Percentiles rank a stretch among this genome's conserved stretches.
phyloP scores from a whole-genome alignment of 2,329 filamentous ascomycete genomes.

The Metarhizium robertsii region DNA sequence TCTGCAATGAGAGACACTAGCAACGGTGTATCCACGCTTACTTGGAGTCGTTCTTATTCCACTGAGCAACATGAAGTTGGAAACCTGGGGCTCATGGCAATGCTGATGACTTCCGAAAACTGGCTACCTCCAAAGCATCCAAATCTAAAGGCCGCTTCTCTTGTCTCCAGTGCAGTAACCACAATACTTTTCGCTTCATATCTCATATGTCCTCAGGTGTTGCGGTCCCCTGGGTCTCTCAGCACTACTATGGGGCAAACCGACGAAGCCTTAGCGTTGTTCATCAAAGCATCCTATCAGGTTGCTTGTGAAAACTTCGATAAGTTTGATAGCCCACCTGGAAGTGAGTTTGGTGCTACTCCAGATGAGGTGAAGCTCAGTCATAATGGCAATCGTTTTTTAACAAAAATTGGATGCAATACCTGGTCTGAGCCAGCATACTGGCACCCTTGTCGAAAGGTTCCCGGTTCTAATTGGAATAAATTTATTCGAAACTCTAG shows the following conservation, averaged over 20 bases:
- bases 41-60: conserved; percentile 8
- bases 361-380: conserved; percentile 12
- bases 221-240: conserved; percentile 2
- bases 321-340: conserved; percentile 3
- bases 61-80: conserved; percentile 8
- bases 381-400: conserved; percentile 9
- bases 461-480: conserved; percentile 16
- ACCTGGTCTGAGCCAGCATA: conserved; percentile 8
- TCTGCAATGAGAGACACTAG: neutral
- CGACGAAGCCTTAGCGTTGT: conserved; percentile 6
- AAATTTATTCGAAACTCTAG: conserved; percentile 13
- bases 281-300: conserved; percentile 10
- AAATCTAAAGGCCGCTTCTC: conserved; percentile 9
- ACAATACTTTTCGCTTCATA: conserved; percentile 13
- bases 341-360: conserved; percentile 13
- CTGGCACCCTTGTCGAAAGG: conserved; percentile 13
- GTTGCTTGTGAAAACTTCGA: conserved; percentile 7
- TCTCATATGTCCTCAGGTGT: conserved; percentile 10
- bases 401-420: conserved; percentile 8
- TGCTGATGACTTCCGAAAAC: conserved; percentile 12
- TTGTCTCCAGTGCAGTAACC: conserved; percentile 12
- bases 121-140: conserved; percentile 10
- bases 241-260: neutral
- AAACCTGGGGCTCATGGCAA: conserved; percentile 17
- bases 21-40: neutral